Evolutionary conservation across 2,329 filamentous ascomycete species (phyloP), one percentile per base, ranked within the genome.

Genomic region (Diplodia mutila): DNA sequence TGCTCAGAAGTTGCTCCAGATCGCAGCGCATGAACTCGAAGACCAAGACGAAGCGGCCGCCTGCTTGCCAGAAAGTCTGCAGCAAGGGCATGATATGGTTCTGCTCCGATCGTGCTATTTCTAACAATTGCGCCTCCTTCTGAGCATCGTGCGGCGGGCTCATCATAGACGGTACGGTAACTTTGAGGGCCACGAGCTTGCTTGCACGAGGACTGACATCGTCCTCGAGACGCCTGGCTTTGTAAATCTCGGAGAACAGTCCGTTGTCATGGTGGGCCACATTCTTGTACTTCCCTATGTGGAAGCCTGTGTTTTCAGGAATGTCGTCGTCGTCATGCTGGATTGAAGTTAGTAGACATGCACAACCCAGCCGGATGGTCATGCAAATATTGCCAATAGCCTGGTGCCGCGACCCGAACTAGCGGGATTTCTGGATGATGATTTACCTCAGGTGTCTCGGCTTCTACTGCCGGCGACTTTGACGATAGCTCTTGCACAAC

Each of bases 21-120:
- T 91, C 92, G 68, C 89, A 82, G 4, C 89, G 89, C 83, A 94
- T 87, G 78, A 91, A 97, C 0, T 95, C 95, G 70, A 97, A 96
- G 1, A 90, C 90, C 7, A 98, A 84, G 25, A 96, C 89, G 65
- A 96, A 87, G 53, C 86, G 86, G 67, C 90, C 88, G 54, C 89
- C 87, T 69, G 94, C 87, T 68, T 90, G 84, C 12, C 80, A 80
- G 72, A 97, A 94, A 0, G 88, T 89, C 49, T 92, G 89, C 5
- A 93, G 78, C 4, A 99, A 83, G 0, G 87, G 83, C 67, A 98
- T 84, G 61, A 91, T 82, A 18, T 27, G 42, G 23, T 54, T 55
- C 61, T 83, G 86, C 67, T 85, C 82, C 51, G 84, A 85, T 29
- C 82, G 83, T 18, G 92, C 83, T 12, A 82, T 79, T 32, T 78